Evolutionary conservation across 768 basidiomycete species (phyloP).

Genomic region (Boletus edulis): DNA sequence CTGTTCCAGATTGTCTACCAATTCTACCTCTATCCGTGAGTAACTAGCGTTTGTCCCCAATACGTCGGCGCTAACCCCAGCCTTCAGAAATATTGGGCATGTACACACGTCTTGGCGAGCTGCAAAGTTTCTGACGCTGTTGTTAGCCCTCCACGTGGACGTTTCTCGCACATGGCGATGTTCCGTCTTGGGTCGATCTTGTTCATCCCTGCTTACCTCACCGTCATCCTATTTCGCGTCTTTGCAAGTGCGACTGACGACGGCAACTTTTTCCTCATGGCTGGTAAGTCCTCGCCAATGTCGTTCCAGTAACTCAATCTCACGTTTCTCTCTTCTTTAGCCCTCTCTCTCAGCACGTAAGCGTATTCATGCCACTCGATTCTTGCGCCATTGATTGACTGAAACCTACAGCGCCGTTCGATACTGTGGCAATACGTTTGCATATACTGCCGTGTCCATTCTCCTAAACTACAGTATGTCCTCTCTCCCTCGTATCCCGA

Average conservation of each 20-base stretch:
- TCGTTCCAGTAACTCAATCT: neutral
- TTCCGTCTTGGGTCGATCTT: conserved; percentile 83
- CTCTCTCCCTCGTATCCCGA: no score
- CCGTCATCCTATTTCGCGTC: conserved; percentile 68
- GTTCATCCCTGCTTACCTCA: conserved; percentile 88
- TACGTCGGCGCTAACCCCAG: neutral
- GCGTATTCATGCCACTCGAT: conserved; percentile 21
- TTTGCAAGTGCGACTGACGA: conserved; percentile 69
- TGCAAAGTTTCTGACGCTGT: conserved; percentile 6
- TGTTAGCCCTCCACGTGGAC: conserved; percentile 71
- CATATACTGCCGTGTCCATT: conserved; percentile 88
- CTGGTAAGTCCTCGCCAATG: conserved; percentile 45
- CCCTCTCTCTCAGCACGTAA: conserved; percentile 78
- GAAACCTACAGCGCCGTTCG: conserved; percentile 62
- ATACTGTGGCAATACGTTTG: conserved; percentile 86
- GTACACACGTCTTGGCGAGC: conserved; percentile 10
- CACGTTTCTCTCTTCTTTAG: conserved; percentile 35
- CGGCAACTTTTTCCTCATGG: conserved; percentile 80
- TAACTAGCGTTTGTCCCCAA: conserved; percentile 2
- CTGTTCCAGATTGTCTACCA: conserved; percentile 92
- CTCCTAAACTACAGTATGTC: conserved; percentile 80
- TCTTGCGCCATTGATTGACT: neutral
- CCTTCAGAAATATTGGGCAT: conserved; percentile 62
- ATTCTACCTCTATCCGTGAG: conserved; percentile 87
- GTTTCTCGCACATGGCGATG: conserved; percentile 85